These are phyloP conservation scores for Aureobasidium vineae DNA, from an alignment of 2,329 filamentous ascomycete species.

Conservation along the genomic window DNA sequence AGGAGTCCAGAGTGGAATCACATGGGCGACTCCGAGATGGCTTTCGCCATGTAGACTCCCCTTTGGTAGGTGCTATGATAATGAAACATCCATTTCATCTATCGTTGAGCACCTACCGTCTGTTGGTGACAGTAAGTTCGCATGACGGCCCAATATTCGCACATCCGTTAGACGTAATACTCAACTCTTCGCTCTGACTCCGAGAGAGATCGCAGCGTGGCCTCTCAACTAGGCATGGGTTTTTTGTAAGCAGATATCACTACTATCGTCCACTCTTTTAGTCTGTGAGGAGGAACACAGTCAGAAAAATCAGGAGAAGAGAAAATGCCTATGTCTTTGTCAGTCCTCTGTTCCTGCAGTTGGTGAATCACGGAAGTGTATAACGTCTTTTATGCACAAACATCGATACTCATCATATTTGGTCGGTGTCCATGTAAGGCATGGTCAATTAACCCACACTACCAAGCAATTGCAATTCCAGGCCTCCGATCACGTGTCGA, in stretches of 20 bases:
- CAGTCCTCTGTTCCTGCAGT: background rate
- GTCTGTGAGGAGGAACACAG: background rate
- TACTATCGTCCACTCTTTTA: background rate
- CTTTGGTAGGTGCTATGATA: no score
- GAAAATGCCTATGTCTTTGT: background rate
- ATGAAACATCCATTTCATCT: no score
- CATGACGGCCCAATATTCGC: background rate
- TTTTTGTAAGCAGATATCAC: background rate
- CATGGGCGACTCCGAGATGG: no score
- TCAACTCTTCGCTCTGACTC: background rate
- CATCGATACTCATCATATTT: background rate
- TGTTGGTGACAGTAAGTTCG: background rate
- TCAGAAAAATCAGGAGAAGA: background rate
- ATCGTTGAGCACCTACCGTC: slow-evolving; percentile 15
- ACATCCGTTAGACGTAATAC: background rate
- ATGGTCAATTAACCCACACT: background rate
- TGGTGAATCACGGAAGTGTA: background rate
- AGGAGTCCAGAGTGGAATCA: no score
- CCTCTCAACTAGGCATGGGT: slow-evolving; percentile 5
- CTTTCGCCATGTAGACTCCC: no score
- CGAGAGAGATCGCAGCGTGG: background rate
- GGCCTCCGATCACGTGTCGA: background rate
- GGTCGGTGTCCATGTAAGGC: background rate
- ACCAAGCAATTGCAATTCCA: background rate
- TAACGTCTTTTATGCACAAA: background rate